Evolutionary conservation across 2,329 filamentous ascomycete species (phyloP).

Genomic region (Paramyrothecium roridum): DNA sequence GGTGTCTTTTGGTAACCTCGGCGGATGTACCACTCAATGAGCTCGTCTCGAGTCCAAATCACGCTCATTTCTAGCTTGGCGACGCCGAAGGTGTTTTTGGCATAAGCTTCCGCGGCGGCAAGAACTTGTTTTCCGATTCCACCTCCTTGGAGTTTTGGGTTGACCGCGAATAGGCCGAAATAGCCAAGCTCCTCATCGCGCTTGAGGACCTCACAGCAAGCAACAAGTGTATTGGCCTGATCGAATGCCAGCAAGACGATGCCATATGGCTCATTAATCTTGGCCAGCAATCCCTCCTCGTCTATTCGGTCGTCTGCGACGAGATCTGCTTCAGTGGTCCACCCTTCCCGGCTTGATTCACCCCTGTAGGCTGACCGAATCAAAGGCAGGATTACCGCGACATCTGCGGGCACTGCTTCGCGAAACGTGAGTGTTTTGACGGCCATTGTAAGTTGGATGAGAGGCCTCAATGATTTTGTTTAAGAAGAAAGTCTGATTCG

Average conservation of each 20-base stretch:
- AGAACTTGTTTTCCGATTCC: slow-evolving; percentile 41
- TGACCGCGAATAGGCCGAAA: slow-evolving; percentile 48
- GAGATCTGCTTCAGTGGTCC: slow-evolving; percentile 45
- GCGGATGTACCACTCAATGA: slow-evolving; percentile 43
- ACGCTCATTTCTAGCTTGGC: slow-evolving; percentile 39
- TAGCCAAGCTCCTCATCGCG: slow-evolving; percentile 27
- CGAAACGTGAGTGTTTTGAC: slow-evolving; percentile 26
- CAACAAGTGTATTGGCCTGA: slow-evolving; percentile 21
- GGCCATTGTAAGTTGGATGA: neutral
- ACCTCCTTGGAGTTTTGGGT: slow-evolving; percentile 36
- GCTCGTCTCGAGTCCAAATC: slow-evolving; percentile 37
- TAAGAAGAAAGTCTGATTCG: neutral
- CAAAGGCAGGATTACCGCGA: slow-evolving; percentile 29
- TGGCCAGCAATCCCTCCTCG: slow-evolving; percentile 26
- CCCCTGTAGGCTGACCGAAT: slow-evolving; percentile 43
- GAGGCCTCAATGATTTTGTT: neutral
- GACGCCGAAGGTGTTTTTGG: slow-evolving; percentile 25
- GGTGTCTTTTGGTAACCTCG: slow-evolving; percentile 38
- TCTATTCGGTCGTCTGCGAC: slow-evolving; percentile 41
- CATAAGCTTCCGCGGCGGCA: slow-evolving; percentile 35
- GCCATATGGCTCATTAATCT: slow-evolving; percentile 34
- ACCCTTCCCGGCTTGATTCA: slow-evolving; percentile 34
- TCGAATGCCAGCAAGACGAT: slow-evolving; percentile 34
- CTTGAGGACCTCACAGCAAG: slow-evolving; percentile 41
- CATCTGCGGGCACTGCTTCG: slow-evolving; percentile 28